These are phyloP conservation scores for Hypoxylon sp. DNA, from an alignment of 2,329 filamentous ascomycete genomes.

Conservation along the genomic window DNA sequence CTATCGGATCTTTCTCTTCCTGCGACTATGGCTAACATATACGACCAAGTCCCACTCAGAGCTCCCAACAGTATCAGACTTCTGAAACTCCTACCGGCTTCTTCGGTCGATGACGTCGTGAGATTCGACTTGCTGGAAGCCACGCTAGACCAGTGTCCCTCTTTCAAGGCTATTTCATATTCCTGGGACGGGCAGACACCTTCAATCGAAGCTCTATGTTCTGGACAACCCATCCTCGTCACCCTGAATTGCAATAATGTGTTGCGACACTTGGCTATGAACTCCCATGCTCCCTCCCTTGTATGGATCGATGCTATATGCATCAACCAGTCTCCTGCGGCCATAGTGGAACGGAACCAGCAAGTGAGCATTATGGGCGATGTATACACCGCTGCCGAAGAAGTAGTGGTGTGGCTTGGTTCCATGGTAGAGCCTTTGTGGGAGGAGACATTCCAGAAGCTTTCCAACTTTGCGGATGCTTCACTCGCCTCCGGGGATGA, in stretches of 20 bases:
- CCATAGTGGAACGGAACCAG: neutral
- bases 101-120: neutral
- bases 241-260: neutral
- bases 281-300: neutral
- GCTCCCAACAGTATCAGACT: slow-evolving; percentile 5
- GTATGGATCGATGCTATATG: slow-evolving; percentile 21
- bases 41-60: slow-evolving; percentile 5
- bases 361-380: slow-evolving; percentile 1
- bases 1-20: neutral
- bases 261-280: slow-evolving; percentile 1
- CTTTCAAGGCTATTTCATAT: neutral
- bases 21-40: slow-evolving; percentile 12
- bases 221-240: neutral
- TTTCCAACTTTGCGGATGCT: neutral
- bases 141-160: neutral
- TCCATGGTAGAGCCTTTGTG: neutral
- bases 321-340: neutral
- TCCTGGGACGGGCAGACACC: neutral
- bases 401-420: neutral
- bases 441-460: neutral
- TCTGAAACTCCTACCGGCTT: neutral
- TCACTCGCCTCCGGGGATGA: neutral
- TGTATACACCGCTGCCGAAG: neutral
- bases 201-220: neutral
- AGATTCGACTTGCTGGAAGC: neutral